These are phyloP conservation scores for Fagopyrum homotropicum DNA, from an alignment of 148 eudicot species.

Conservation along the genomic window DNA sequence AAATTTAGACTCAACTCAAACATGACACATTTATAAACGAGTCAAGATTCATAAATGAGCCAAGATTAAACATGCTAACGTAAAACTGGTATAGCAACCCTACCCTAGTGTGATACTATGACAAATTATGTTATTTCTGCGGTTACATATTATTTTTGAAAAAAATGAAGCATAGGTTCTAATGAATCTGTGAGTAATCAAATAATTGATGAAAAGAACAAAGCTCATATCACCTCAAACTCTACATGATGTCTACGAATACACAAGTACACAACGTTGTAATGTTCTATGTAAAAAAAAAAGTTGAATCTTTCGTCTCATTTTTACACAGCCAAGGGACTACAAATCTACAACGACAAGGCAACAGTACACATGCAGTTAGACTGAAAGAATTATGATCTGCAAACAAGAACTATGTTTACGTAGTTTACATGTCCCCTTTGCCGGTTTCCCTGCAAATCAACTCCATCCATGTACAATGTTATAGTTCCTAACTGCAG, in stretches of 20 bases:
- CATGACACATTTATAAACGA: no score
- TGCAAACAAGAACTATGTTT: background rate
- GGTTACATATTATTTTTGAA: no score
- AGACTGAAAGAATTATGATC: background rate
- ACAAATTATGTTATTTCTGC: no score
- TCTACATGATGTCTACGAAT: background rate
- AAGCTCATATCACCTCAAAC: background rate
- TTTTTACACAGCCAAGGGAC: constrained; percentile 7
- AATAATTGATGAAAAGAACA: background rate
- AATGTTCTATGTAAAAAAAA: background rate
- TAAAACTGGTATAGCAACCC: no score
- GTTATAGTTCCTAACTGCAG: constrained; percentile 25
- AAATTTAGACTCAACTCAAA: no score
- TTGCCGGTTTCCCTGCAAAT: background rate
- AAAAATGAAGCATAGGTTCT: no score
- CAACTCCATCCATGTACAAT: background rate
- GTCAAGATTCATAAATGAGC: no score
- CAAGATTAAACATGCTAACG: no score
- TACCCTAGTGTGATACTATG: no score
- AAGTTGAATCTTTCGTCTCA: background rate
- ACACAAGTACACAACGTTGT: background rate
- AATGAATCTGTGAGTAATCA: no score
- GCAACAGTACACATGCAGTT: background rate
- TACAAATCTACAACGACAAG: background rate
- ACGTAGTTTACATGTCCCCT: background rate